A percentile compares a stretch with the other conserved stretches of the same genome.
These are phyloP conservation scores for Polychaeton citri DNA, from an alignment of 2,329 filamentous ascomycete genomes.

Conservation along the genomic window DNA sequence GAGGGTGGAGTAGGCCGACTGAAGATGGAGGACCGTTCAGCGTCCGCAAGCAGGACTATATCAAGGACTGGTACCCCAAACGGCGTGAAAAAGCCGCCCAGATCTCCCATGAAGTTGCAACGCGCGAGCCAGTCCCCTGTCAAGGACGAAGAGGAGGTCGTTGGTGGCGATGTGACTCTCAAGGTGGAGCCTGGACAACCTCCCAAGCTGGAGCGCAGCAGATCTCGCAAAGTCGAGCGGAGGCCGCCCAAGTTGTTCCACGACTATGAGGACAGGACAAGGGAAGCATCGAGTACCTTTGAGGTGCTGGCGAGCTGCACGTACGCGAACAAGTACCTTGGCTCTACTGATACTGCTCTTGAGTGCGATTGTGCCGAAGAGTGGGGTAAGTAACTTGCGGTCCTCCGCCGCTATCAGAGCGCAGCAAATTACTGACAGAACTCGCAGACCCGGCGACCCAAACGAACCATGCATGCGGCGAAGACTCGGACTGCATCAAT, in stretches of 20 bases:
- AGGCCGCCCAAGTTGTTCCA: conserved; percentile 55
- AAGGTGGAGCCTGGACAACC: conserved; percentile 53
- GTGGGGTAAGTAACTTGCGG: conserved; percentile 58
- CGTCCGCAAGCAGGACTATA: conserved; percentile 8
- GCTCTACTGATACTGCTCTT: conserved; percentile 79
- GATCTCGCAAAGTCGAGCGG: conserved; percentile 54
- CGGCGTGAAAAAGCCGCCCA: conserved; percentile 10
- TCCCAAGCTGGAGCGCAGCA: conserved; percentile 59
- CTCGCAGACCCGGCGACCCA: conserved; percentile 34
- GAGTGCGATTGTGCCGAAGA: conserved; percentile 93
- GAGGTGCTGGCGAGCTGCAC: conserved; percentile 72
- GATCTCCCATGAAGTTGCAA: conserved; percentile 13
- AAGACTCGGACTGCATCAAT: conserved; percentile 97
- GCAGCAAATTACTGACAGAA: conserved; percentile 18
- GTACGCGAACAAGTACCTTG: conserved; percentile 84
- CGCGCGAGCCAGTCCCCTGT: conserved; percentile 23
- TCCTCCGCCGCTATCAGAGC: conserved; percentile 3
- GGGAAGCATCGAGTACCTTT: conserved; percentile 63
- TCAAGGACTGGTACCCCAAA: conserved; percentile 9
- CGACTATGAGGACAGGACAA: conserved; percentile 65
- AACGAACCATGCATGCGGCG: conserved; percentile 74
- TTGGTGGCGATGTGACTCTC: conserved; percentile 48
- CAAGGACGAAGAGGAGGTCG: conserved; percentile 36
- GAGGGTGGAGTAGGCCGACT: conserved; percentile 7
- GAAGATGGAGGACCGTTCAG: conserved; percentile 14